phyloP scores from a whole-genome alignment of 495 filamentous ascomycete species.

The Daldinia decipiens region DNA sequence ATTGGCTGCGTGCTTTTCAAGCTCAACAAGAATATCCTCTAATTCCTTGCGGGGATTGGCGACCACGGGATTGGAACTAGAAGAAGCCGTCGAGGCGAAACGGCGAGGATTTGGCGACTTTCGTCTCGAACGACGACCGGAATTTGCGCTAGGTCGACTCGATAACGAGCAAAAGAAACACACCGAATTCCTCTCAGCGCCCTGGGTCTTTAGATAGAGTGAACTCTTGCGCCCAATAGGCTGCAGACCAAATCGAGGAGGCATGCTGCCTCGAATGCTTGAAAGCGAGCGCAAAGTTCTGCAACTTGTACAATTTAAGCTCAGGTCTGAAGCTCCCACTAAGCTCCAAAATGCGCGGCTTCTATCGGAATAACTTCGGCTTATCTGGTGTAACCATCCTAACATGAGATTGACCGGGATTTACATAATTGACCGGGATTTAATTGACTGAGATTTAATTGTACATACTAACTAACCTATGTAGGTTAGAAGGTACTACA shows the following conservation, averaged over 20 bases:
- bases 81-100: conserved; percentile 25
- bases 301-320: conserved; percentile 8
- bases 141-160: conserved; percentile 21
- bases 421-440: no score
- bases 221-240: conserved; percentile 32
- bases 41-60: conserved; percentile 60
- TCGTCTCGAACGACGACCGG: conserved; percentile 28
- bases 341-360: conserved; percentile 7
- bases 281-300: conserved; percentile 20
- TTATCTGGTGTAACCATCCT: neutral
- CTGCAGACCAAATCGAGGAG: conserved; percentile 49
- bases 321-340: neutral
- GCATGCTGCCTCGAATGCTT: conserved; percentile 43
- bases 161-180: conserved; percentile 59
- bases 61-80: neutral
- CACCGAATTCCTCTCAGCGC: conserved; percentile 40
- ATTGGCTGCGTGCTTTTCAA: conserved; percentile 70
- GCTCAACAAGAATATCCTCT: conserved; percentile 66
- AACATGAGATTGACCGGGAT: neutral
- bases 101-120: conserved; percentile 35
- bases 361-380: conserved; percentile 29
- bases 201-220: conserved; percentile 7
- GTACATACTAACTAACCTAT: no score
- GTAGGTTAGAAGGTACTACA: conserved; percentile 4
- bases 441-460: neutral